Base-by-base conservation (phyloP, 495 filamentous ascomycete genomes). In the Penicillium samsonianum region DNA sequence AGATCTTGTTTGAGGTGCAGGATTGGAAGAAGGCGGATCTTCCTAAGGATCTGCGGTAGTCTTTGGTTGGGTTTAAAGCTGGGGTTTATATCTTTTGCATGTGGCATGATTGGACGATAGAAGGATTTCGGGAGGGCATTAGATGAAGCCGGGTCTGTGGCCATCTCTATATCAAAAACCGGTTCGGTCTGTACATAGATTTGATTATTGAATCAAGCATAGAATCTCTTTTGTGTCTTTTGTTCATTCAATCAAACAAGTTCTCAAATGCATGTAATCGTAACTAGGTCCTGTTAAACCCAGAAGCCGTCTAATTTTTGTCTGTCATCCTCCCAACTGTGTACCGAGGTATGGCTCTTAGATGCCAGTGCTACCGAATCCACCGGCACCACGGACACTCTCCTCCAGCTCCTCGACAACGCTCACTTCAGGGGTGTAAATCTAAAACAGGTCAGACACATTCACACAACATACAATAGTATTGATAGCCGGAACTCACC, bases 311-410 rank as follows among this genome's bases (percentile, higher is more conserved):
- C 44, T 51, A 57, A 52, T 54, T 59, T 62, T 59, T 22, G 45
- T 20, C 28, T 26, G 16, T 17, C 14, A 20, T 57, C 30, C 23
- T 35, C 22, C 51, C 28, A 26, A 35, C 16, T 58, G 28, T 37
- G 40, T 35, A 11, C 31, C 22, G 7, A 11, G 17, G 23, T 52
- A 23, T 6, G 16, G 20, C 55, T 55, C 55, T 57, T 64, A 70
- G 43, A 65, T 37, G 23, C 93, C 94, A 14, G 94, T 98, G 65
- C 92, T 96, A 31, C 94, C 94, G 65, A 98, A 98, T 9, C 94
- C 94, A 17, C 92, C 93, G 0, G 84, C 91, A 22, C 94, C 94
- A 48, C 94, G 78, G 20, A 93, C 88, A 65, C 90, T 96, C 82
- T 91, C 91, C 67, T 94, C 91, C 57, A 98, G 73, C 75, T 91